Evolutionary conservation across 805 yeast genomes (phyloP), one percentile per base, ranked within the genome.

Genomic region (Candida pseudofarinosa): DNA sequence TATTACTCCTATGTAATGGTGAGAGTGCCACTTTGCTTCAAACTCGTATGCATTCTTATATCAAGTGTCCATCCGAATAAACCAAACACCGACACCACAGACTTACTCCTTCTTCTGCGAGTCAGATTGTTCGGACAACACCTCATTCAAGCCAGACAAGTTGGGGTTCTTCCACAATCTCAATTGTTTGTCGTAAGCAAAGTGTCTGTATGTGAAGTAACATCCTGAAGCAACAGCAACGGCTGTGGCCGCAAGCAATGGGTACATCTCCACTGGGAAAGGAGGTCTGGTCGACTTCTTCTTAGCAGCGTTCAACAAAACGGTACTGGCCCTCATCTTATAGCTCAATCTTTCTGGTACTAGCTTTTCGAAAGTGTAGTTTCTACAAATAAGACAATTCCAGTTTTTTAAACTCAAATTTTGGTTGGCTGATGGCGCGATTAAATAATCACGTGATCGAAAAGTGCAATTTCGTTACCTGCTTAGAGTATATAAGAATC

Each of bases 151-250:
- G 42, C 46, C 58, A 30, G 76, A 70, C 61, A 70, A 65, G 59
- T 70, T 52, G 17, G 76, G 56, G 59, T 70, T 70, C 52, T 66
- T 61, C 74, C 74, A 68, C 56, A 70, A 67, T 63, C 76, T 69
- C 56, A 70, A 69, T 45, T 70, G 67, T 50, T 54, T 50, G 58
- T 70, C 74, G 57, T 68, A 58, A 44, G 71, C 69, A 57, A 70
- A 70, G 53, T 70, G 76, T 63, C 74, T 69, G 65, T 70, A 70
- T 47, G 76, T 70, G 66, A 70, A 70, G 59, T 52, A 67, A 44
- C 48, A 41, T 42, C 67, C 71, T 5, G 74, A 69, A 30, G 43
- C 50, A 46, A 62, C 42, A 19, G 76, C 76, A 23, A 67, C 71
- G 40, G 63, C 73, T 31, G 65, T 62, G 42, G 73, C 73, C 46